Evolutionary conservation across 306 rosid genomes (phyloP).

Genomic region (Alnus rubra): DNA sequence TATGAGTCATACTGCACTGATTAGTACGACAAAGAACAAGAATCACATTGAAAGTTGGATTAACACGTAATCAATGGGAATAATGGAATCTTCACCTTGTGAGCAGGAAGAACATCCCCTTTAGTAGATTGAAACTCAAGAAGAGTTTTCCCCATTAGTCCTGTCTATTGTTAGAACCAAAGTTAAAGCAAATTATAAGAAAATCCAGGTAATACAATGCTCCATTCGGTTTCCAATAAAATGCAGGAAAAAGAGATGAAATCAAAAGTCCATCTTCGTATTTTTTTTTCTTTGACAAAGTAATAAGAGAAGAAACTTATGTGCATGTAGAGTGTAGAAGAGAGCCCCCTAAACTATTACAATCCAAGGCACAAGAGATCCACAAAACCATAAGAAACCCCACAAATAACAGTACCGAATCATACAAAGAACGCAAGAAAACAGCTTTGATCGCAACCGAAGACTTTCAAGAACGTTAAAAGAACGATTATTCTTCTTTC

Average conservation of each 20-base stretch:
- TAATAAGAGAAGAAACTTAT: background rate
- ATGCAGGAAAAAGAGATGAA: background rate
- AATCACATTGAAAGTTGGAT: background rate
- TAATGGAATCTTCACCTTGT: constrained; percentile 61
- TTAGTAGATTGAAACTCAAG: constrained; percentile 83
- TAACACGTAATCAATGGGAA: background rate
- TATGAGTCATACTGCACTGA: background rate
- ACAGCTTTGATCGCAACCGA: background rate
- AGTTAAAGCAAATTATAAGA: constrained; percentile 20
- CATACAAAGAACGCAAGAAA: background rate
- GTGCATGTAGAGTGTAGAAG: background rate
- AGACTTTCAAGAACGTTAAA: background rate
- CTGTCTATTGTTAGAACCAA: constrained; percentile 61
- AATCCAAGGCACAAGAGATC: background rate
- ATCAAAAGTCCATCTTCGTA: background rate
- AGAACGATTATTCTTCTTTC: background rate
- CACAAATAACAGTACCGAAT: background rate
- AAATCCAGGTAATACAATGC: constrained; percentile 17
- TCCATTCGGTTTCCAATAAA: constrained; percentile 17
- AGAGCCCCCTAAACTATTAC: background rate
- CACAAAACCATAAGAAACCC: background rate
- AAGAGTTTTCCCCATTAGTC: constrained; percentile 94
- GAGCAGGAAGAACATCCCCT: constrained; percentile 96
- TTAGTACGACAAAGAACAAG: background rate
- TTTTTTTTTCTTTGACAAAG: background rate